These are phyloP conservation scores for Starmerella lactis-condensi DNA, from an alignment of 805 yeast species.

Conservation along the genomic window DNA sequence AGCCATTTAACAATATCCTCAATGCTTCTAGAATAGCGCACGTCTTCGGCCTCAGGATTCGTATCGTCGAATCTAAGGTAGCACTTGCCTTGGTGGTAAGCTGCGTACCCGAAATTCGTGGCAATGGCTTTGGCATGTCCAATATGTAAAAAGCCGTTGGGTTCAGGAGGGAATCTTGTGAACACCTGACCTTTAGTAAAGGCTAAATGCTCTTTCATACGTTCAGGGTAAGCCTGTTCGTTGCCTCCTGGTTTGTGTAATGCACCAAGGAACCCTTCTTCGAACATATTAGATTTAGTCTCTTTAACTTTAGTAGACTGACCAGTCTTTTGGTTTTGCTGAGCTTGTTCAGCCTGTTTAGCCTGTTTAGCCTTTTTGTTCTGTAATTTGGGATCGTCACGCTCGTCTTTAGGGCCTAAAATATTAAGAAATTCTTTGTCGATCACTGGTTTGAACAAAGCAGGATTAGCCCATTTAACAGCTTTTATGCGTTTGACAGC, in stretches of 20 bases:
- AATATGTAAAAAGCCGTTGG: conserved; percentile 91
- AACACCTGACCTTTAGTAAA: conserved; percentile 66
- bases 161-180: conserved; percentile 97
- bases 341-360: conserved; percentile 16
- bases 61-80: conserved; percentile 92
- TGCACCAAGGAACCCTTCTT: conserved; percentile 89
- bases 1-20: conserved; percentile 77
- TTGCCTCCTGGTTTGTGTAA: conserved; percentile 91
- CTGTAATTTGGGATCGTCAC: conserved; percentile 38
- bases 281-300: conserved; percentile 39
- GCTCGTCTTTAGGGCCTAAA: conserved; percentile 90
- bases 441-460: conserved; percentile 66
- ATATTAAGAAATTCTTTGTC: conserved; percentile 55
- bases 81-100: conserved; percentile 68
- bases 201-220: conserved; percentile 60
- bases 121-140: conserved; percentile 97
- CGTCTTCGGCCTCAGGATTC: conserved; percentile 97
- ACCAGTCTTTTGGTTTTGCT: conserved; percentile 21
- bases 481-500: conserved; percentile 53
- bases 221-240: conserved; percentile 74
- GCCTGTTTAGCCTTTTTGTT: conserved; percentile 18
- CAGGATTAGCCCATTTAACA: conserved; percentile 85
- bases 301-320: conserved; percentile 9
- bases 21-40: conserved; percentile 68
- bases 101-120: conserved; percentile 95